A percentile compares a stretch with the other conserved stretches of the same genome.
phyloP scores from a whole-genome alignment of 2,329 filamentous ascomycete species.

The Torrubiella hemipterigena region DNA sequence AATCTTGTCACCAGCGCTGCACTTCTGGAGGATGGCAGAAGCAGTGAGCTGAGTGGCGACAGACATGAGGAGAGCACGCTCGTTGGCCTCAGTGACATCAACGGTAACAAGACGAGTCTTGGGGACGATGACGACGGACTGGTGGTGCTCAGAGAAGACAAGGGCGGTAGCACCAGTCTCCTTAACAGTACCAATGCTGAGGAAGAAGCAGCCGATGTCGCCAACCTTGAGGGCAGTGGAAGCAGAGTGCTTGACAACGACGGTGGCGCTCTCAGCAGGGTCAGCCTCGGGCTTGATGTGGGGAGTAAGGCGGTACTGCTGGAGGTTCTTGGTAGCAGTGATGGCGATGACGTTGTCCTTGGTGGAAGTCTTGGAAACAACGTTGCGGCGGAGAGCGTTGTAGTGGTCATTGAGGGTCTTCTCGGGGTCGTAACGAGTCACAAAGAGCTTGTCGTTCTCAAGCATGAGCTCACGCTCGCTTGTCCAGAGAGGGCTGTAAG shows the following conservation, averaged over 20 bases:
- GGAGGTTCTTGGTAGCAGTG: constrained; percentile 5
- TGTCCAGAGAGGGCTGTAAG: constrained; percentile 5
- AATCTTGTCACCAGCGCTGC: constrained; percentile 2
- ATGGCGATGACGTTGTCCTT: constrained; percentile 5
- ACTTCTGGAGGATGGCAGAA: constrained; percentile 3
- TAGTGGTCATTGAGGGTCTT: constrained; percentile 6
- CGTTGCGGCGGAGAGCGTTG: constrained; percentile 6
- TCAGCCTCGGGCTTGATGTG: constrained; percentile 5
- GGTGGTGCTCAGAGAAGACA: constrained; percentile 5
- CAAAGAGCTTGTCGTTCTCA: constrained; percentile 5
- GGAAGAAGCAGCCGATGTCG: constrained; percentile 5
- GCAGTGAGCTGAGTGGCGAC: constrained; percentile 5
- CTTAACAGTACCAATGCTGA: too few relatives aligned
- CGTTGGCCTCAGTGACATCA: constrained; percentile 3
- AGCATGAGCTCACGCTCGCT: constrained; percentile 7
- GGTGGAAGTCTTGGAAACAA: constrained; percentile 4
- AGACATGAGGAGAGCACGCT: constrained; percentile 4
- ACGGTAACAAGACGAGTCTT: constrained; percentile 4
- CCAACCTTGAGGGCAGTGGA: constrained; percentile 5
- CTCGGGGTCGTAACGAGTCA: constrained; percentile 5
- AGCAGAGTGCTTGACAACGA: constrained; percentile 5
- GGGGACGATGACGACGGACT: constrained; percentile 3
- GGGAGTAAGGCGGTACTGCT: constrained; percentile 6
- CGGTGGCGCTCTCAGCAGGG: constrained; percentile 2
- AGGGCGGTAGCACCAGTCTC: constrained; percentile 3